Evolutionary conservation across 164 flowering plant species (phyloP).

Genomic region (Vitis rotundifolia): DNA sequence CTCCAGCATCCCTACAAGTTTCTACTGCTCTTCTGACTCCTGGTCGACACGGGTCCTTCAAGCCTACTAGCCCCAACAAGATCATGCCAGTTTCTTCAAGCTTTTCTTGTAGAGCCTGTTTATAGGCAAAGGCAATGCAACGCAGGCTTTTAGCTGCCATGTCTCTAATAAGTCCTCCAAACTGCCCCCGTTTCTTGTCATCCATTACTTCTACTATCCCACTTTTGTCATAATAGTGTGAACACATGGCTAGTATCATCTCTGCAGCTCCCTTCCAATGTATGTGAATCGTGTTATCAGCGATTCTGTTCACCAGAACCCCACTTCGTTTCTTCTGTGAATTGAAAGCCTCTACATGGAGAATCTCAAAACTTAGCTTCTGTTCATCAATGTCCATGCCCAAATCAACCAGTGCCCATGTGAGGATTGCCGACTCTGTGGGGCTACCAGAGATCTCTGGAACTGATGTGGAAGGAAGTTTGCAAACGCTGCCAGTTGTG

Average conservation of each 20-base stretch:
- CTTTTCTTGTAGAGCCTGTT: constrained; percentile 8
- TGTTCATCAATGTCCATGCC: constrained; percentile 31
- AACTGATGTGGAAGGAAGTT: not conserved
- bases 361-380: constrained; percentile 19
- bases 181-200: constrained; percentile 9
- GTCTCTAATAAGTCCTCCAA: constrained; percentile 21
- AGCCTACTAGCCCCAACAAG: constrained; percentile 33
- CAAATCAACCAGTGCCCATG: constrained; percentile 31
- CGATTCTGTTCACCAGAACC: constrained; percentile 9
- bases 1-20: constrained; percentile 35
- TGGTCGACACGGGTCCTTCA: constrained; percentile 46
- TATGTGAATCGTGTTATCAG: not conserved
- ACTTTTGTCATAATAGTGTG: constrained; percentile 9
- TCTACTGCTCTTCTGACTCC: constrained; percentile 35
- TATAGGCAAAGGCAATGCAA: constrained; percentile 38
- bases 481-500: constrained; percentile 18
- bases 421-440: constrained; percentile 26
- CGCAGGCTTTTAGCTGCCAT: constrained; percentile 42
- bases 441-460: constrained; percentile 23
- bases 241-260: constrained; percentile 23
- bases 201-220: constrained; percentile 14
- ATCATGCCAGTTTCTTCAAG: constrained; percentile 23
- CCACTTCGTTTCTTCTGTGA: constrained; percentile 46
- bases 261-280: constrained; percentile 38
- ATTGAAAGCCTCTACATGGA: constrained; percentile 43